These are phyloP conservation scores for Pseudogymnoascus sp. DNA, from an alignment of 2,329 filamentous ascomycete species.

Conservation along the genomic window DNA sequence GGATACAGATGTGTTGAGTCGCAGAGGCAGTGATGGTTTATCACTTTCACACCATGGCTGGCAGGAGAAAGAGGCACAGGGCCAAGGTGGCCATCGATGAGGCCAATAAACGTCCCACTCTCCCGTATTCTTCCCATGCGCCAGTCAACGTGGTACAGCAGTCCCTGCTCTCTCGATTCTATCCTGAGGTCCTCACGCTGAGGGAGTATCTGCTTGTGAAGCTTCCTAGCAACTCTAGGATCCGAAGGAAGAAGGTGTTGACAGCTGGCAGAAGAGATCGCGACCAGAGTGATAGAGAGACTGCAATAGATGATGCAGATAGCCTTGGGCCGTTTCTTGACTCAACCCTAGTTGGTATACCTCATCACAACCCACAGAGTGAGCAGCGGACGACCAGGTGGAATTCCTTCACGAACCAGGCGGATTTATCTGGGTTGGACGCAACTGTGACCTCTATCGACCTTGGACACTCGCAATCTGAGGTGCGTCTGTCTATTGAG, in stretches of 20 bases:
- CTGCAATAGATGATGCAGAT: conserved; percentile 14
- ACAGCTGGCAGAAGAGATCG: conserved; percentile 27
- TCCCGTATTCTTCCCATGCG: conserved; percentile 10
- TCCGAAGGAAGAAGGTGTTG: conserved; percentile 51
- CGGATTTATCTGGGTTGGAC: background rate
- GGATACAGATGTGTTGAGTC: background rate
- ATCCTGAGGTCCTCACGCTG: conserved; percentile 57
- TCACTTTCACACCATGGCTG: conserved; percentile 29
- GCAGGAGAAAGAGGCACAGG: conserved; percentile 36
- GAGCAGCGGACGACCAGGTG: background rate
- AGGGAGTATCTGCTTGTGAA: conserved; percentile 62
- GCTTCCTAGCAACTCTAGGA: conserved; percentile 60
- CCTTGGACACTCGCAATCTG: conserved; percentile 11
- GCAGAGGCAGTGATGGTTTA: background rate
- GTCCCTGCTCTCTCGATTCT: conserved; percentile 63
- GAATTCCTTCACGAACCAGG: background rate
- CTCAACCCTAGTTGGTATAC: conserved; percentile 27
- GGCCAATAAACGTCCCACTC: conserved; percentile 26
- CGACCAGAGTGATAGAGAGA: background rate
- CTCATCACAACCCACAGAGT: background rate
- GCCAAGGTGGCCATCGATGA: conserved; percentile 15
- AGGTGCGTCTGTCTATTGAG: conserved; percentile 11
- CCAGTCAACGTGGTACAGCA: conserved; percentile 37
- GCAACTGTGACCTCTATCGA: background rate
- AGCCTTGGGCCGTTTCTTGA: conserved; percentile 23